phyloP scores from a whole-genome alignment of 2,329 filamentous ascomycete species.

The Ceratocystis harringtonii region DNA sequence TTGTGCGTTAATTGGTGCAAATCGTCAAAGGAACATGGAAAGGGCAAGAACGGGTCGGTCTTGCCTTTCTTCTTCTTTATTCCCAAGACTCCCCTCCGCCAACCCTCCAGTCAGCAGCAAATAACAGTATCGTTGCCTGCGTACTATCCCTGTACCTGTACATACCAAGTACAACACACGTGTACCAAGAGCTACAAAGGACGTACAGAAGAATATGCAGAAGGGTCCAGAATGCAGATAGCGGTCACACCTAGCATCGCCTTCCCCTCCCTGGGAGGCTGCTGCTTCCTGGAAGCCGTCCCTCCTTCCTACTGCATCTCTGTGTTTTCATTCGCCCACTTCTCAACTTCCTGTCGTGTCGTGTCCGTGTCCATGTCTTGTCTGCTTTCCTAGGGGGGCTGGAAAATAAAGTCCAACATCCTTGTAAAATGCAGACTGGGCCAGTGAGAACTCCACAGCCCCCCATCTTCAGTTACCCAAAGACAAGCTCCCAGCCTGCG shows the following conservation, averaged over 20 bases:
- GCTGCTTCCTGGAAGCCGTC: not conserved
- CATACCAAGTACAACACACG: not conserved
- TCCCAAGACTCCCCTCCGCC: not conserved
- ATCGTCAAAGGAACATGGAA: slow-evolving; percentile 1
- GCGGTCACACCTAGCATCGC: not conserved
- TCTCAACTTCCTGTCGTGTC: not conserved
- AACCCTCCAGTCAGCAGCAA: not conserved
- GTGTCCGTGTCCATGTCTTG: not conserved
- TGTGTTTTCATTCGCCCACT: slow-evolving; percentile 3
- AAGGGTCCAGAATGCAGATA: not conserved
- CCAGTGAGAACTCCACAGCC: not conserved
- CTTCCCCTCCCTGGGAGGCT: not conserved
- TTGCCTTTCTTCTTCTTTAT: not conserved
- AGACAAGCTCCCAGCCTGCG: not conserved
- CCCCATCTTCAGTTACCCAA: not conserved
- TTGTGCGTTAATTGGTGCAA: slow-evolving; percentile 4
- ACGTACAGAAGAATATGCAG: not conserved
- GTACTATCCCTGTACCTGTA: slow-evolving; percentile 3
- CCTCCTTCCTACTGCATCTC: not conserved
- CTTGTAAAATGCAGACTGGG: not conserved
- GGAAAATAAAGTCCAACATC: not conserved
- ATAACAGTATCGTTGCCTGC: not conserved
- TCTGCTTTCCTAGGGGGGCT: not conserved
- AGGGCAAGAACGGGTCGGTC: not conserved
- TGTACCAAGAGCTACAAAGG: not conserved